Evolutionary conservation across 495 filamentous ascomycete species (phyloP).

Genomic region (Aspergillus haitiensis): DNA sequence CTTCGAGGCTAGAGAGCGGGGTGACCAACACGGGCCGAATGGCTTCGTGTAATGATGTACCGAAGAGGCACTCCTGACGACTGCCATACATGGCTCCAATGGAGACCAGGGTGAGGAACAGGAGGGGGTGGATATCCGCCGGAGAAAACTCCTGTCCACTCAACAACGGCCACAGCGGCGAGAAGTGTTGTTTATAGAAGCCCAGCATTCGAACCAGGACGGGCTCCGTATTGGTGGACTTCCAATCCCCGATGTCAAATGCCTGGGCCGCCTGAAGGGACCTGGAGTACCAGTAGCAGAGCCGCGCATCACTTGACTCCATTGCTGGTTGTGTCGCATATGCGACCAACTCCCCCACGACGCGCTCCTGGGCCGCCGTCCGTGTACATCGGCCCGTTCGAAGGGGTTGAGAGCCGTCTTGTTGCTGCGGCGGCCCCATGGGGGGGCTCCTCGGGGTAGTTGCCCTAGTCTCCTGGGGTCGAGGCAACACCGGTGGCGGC

Average conservation of each 20-base stretch:
- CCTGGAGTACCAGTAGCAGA: not conserved
- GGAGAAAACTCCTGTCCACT: not conserved
- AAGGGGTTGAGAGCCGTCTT: too few relatives aligned
- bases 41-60: not conserved
- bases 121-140: not conserved
- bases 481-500: not conserved
- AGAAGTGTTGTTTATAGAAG: not conserved
- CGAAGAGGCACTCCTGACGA: not conserved
- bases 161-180: not conserved
- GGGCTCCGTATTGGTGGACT: not conserved
- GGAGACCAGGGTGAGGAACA: not conserved
- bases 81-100: not conserved
- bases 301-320: not conserved
- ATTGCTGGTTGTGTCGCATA: not conserved
- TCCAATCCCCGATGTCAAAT: not conserved
- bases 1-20: not conserved
- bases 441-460: too few relatives aligned
- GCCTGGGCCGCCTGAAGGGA: not conserved
- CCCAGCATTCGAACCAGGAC: not conserved
- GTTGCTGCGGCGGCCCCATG: too few relatives aligned
- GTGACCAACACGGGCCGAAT: not conserved
- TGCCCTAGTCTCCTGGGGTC: too few relatives aligned
- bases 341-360: not conserved
- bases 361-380: not conserved
- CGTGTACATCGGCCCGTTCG: too few relatives aligned